These are phyloP conservation scores for Flueggea neowawraea DNA, from an alignment of 441 rosid genomes.

Conservation along the genomic window DNA sequence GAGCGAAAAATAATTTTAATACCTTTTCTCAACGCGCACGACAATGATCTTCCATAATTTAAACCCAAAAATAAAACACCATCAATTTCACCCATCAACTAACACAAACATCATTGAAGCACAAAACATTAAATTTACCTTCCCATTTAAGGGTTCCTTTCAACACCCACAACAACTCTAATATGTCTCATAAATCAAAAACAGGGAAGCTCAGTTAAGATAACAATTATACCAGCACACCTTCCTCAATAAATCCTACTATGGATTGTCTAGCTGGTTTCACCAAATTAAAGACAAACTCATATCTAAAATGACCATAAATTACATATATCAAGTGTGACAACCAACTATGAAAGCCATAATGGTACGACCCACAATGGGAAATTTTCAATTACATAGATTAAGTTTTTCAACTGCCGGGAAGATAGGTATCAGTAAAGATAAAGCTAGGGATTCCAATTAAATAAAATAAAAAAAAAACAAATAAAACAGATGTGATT, in stretches of 20 bases:
- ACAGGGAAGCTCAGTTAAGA: constrained; percentile 6
- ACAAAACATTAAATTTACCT: constrained; percentile 10
- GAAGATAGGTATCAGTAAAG: too few species aligned
- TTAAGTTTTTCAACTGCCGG: too few species aligned
- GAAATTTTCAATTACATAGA: background rate
- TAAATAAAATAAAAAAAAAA: too few species aligned
- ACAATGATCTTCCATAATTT: background rate
- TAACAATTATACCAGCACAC: constrained; percentile 12
- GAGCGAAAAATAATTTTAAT: too few species aligned
- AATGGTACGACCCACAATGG: constrained; percentile 9
- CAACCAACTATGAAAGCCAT: constrained; percentile 12
- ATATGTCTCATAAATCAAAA: background rate
- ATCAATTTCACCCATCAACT: constrained; percentile 5
- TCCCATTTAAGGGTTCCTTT: constrained; percentile 9
- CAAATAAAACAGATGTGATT: too few species aligned
- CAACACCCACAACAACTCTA: constrained; percentile 22
- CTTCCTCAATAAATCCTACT: constrained; percentile 17
- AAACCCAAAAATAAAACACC: constrained; percentile 2
- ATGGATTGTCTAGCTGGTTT: constrained; percentile 15
- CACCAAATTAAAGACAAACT: constrained; percentile 15
- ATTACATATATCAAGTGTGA: background rate
- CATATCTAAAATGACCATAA: constrained; percentile 13
- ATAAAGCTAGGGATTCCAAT: too few species aligned
- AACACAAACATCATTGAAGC: constrained; percentile 5
- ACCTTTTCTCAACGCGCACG: too few species aligned